Evolutionary conservation across 495 filamentous ascomycete genomes (phyloP).

Genomic region (Hyphodiscus hymeniophilus): DNA sequence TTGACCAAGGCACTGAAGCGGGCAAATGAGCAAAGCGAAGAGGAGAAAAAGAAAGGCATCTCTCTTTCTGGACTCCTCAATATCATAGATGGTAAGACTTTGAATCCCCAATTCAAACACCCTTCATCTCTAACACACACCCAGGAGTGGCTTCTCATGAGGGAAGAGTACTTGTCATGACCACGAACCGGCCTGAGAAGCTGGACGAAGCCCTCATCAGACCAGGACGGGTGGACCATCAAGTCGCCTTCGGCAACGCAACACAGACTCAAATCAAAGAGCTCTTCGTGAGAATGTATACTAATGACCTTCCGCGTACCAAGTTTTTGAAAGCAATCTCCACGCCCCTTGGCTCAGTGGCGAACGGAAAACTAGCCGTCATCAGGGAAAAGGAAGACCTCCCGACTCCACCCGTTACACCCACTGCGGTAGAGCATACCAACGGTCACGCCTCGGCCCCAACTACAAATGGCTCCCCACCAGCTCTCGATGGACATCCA

Average conservation of each 20-base stretch:
- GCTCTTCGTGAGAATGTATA: constrained; percentile 68
- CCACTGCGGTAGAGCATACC: neutral
- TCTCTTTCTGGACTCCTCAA: constrained; percentile 76
- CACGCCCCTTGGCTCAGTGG: too few species aligned
- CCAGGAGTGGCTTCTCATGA: constrained; percentile 62
- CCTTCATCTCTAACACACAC: neutral
- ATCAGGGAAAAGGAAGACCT: neutral
- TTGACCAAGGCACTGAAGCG: constrained; percentile 19
- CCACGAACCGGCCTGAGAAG: constrained; percentile 68
- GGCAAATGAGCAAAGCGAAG: constrained; percentile 29
- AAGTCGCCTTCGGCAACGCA: constrained; percentile 62
- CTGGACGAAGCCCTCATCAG: constrained; percentile 70
- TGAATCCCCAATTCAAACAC: neutral
- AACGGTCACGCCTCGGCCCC: too few species aligned
- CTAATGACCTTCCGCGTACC: constrained; percentile 27
- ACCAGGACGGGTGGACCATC: constrained; percentile 67
- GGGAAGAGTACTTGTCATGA: constrained; percentile 77
- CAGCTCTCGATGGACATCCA: too few species aligned
- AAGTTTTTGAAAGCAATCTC: neutral
- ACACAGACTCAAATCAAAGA: constrained; percentile 52
- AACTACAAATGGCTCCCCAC: neutral
- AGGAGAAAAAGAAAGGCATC: constrained; percentile 33
- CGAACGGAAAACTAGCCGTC: too few species aligned
- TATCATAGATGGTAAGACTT: constrained; percentile 56
- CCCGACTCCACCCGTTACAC: neutral